Percentiles rank a stretch among this genome's conserved stretches.
Evolutionary conservation across 306 rosid species (phyloP).

Genomic region (Vicia faba): DNA sequence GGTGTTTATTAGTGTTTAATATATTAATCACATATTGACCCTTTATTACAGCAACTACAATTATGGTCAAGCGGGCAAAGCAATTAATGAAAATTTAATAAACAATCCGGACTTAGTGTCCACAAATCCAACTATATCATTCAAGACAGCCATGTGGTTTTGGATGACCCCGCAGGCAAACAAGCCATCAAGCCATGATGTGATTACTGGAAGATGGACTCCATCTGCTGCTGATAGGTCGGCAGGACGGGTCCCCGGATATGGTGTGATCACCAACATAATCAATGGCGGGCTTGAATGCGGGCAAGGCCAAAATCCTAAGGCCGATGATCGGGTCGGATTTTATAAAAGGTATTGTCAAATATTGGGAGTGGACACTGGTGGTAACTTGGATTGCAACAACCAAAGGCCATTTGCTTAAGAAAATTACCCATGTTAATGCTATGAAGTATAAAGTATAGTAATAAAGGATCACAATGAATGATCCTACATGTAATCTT

Average conservation of each 20-base stretch:
- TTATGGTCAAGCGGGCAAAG: conserved; percentile 59
- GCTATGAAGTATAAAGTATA: not conserved
- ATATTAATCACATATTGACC: too few relatives aligned
- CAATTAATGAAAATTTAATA: conserved; percentile 39
- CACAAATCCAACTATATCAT: conserved; percentile 47
- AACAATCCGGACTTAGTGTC: conserved; percentile 63
- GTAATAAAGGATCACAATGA: conserved; percentile 19
- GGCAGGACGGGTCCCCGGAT: conserved; percentile 44
- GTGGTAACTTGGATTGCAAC: conserved; percentile 46
- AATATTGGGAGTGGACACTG: conserved; percentile 36
- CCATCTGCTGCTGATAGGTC: conserved; percentile 47
- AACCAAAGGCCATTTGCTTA: conserved; percentile 43
- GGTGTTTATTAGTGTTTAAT: too few relatives aligned
- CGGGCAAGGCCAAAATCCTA: conserved; percentile 32
- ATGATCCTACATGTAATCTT: not conserved
- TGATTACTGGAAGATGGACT: conserved; percentile 52
- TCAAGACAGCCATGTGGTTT: conserved; percentile 74
- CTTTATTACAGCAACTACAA: conserved; percentile 57
- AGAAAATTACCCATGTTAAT: not conserved
- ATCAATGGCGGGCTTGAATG: conserved; percentile 43
- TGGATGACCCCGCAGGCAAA: conserved; percentile 74
- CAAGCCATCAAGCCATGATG: conserved; percentile 76
- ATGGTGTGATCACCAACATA: conserved; percentile 47
- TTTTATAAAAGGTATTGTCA: conserved; percentile 42
- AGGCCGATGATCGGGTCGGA: conserved; percentile 36